These are phyloP conservation scores for Plasmodium gonderi DNA, from an alignment of 169 alveolate species.

Conservation along the genomic window DNA sequence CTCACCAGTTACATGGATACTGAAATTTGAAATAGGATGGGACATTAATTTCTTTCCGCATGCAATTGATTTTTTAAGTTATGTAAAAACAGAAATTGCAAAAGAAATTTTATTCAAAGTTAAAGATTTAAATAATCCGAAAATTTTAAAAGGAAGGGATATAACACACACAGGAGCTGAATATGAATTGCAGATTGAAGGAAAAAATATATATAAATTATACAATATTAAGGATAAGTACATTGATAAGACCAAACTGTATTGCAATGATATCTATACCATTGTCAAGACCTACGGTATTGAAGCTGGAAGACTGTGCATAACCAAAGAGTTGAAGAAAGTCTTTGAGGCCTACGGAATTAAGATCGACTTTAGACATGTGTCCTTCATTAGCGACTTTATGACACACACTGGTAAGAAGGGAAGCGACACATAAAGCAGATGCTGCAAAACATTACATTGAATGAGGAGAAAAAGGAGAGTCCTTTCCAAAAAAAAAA, in stretches of 20 bases:
- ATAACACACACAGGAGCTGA: conserved; percentile 77
- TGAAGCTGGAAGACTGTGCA: conserved; percentile 98
- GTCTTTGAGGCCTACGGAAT: conserved; percentile 98
- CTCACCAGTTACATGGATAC: conserved; percentile 76
- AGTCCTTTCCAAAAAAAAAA: background rate
- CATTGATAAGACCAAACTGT: conserved; percentile 91
- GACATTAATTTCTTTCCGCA: conserved; percentile 76
- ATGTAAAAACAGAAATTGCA: conserved; percentile 77
- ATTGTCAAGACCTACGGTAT: conserved; percentile 96
- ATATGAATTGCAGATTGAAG: conserved; percentile 86
- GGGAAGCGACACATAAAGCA: background rate
- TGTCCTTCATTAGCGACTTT: conserved; percentile 96
- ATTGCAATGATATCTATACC: conserved; percentile 95
- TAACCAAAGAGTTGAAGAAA: conserved; percentile 93
- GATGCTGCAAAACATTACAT: background rate
- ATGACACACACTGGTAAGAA: conserved; percentile 95
- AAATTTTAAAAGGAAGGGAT: conserved; percentile 76
- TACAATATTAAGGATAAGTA: conserved; percentile 80
- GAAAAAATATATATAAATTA: conserved; percentile 89
- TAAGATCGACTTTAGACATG: conserved; percentile 95
- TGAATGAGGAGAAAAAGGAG: background rate
- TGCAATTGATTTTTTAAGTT: conserved; percentile 80
- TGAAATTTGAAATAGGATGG: conserved; percentile 77
- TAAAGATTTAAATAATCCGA: conserved; percentile 78
- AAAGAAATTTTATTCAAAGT: conserved; percentile 76